Conservation (phyloP, 352 stramenopile species). For the Phytophthora vignae region DNA sequence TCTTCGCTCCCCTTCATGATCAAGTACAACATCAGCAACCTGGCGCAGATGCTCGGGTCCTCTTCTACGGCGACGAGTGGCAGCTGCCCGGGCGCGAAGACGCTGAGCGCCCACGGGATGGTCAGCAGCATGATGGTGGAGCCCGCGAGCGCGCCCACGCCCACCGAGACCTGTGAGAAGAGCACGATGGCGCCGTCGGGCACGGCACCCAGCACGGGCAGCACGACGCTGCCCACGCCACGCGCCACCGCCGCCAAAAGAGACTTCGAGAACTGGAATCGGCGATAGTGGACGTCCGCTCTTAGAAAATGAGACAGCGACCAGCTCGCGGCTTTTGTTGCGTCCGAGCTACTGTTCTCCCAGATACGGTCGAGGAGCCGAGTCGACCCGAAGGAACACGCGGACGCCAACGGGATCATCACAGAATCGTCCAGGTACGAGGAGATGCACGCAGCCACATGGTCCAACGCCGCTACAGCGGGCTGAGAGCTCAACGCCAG, state of each 20-base stretch:
- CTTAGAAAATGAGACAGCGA: constrained; percentile 17
- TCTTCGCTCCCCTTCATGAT: constrained; percentile 85
- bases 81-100: constrained; percentile 79
- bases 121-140: constrained; percentile 99
- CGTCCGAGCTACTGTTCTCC: constrained; percentile 7
- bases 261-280: constrained; percentile 24
- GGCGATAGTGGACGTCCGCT: constrained; percentile 19
- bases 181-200: constrained; percentile 98
- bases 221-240: constrained; percentile 94
- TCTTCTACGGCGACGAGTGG: constrained; percentile 74
- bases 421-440: constrained; percentile 22
- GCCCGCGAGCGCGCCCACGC: constrained; percentile 97
- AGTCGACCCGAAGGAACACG: constrained; percentile 16
- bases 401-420: constrained; percentile 16
- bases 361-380: constrained; percentile 30
- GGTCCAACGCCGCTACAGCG: constrained; percentile 6
- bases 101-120: constrained; percentile 95
- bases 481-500: constrained; percentile 11
- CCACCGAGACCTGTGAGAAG: constrained; percentile 96
- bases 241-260: constrained; percentile 1
- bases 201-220: constrained; percentile 97
- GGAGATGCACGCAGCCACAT: constrained; percentile 18
- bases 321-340: constrained; percentile 5
- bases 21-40: constrained; percentile 84
- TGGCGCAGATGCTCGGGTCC: constrained; percentile 70